Percentiles rank a stretch among this genome's conserved stretches.
Evolutionary conservation across 306 rosid species (phyloP).

Genomic region (Bauhinia variegata): DNA sequence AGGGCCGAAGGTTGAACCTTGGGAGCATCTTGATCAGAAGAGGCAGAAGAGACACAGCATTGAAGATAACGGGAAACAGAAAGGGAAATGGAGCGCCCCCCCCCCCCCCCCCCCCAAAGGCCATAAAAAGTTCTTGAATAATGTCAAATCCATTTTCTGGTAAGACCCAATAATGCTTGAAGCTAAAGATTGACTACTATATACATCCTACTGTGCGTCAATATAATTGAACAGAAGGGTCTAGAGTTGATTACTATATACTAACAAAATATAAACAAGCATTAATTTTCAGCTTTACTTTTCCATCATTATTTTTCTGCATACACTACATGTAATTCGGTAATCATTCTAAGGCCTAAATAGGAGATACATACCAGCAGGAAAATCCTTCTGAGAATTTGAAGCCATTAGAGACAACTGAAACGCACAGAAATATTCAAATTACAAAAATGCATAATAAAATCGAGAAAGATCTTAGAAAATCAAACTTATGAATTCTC

Average conservation of each 20-base stretch:
- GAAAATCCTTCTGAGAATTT: slow-evolving; percentile 56
- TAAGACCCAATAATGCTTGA: too few species aligned
- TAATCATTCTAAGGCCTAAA: too few species aligned
- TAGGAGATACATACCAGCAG: slow-evolving; percentile 57
- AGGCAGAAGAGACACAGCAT: too few species aligned
- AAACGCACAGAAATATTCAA: slow-evolving; percentile 26
- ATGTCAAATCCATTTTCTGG: too few species aligned
- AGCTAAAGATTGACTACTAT: too few species aligned
- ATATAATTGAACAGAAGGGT: background rate
- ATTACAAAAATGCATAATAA: slow-evolving; percentile 1
- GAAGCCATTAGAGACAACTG: slow-evolving; percentile 72
- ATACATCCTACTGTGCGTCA: background rate
- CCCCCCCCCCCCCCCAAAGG: too few species aligned
- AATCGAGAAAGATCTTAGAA: background rate
- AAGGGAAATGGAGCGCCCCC: too few species aligned
- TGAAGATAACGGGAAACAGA: too few species aligned
- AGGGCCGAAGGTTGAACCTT: too few species aligned
- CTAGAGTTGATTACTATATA: background rate
- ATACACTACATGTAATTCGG: too few species aligned
- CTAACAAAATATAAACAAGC: background rate
- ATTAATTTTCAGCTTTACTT: background rate
- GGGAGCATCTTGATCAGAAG: too few species aligned
- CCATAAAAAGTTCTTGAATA: too few species aligned
- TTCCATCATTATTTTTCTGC: background rate
- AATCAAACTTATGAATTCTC: background rate